These are phyloP conservation scores for Tetrahymena borealis DNA, from an alignment of 73 alveolate species.

Conservation along the genomic window DNA sequence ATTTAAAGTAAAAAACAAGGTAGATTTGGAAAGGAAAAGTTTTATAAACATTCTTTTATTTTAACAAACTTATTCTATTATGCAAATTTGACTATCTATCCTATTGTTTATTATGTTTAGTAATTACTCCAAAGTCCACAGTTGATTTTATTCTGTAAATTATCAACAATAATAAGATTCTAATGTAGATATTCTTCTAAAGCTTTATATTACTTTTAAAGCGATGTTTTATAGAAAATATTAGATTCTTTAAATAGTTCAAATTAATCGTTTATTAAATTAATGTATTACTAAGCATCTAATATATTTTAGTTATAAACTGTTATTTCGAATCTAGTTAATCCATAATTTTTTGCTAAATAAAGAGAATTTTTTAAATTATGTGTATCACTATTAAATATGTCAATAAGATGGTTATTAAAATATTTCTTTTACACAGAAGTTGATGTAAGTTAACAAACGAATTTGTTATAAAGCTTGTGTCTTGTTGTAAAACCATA, in stretches of 20 bases:
- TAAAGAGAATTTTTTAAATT: too few species aligned
- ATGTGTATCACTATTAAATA: too few species aligned
- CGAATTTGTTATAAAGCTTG: neutral
- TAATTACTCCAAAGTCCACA: neutral
- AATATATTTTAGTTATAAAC: neutral
- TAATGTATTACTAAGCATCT: neutral
- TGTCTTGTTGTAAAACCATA: neutral
- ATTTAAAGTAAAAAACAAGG: too few species aligned
- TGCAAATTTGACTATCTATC: neutral
- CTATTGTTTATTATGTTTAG: neutral
- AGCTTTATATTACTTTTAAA: neutral
- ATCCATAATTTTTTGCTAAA: too few species aligned
- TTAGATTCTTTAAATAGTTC: neutral
- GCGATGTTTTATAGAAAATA: neutral
- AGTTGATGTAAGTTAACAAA: too few species aligned
- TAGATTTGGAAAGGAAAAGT: too few species aligned
- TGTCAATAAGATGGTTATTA: too few species aligned
- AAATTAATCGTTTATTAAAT: neutral
- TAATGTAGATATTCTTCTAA: neutral
- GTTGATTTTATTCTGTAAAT: neutral
- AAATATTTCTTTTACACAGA: too few species aligned
- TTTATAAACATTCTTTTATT: too few species aligned
- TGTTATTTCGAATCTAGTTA: too few species aligned
- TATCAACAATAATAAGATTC: neutral
- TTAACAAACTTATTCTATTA: neutral